phyloP scores from a whole-genome alignment of 345 rosid species.

The Pistacia vera region DNA sequence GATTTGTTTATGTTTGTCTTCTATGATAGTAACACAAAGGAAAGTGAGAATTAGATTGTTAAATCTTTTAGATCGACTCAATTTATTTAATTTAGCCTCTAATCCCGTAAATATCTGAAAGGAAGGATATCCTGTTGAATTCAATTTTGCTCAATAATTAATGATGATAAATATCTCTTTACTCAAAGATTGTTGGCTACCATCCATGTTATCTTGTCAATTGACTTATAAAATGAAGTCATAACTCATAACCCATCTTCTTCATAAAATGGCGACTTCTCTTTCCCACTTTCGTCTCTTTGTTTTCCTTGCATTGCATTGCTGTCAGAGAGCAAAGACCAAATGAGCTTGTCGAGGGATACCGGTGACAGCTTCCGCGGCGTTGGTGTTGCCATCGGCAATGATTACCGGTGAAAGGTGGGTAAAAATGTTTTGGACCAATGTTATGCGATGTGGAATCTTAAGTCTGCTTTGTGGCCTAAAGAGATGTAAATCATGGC shows the following conservation, averaged over 20 bases:
- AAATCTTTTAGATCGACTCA: too few species aligned
- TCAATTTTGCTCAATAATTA: too few species aligned
- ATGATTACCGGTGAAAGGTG: constrained; percentile 13
- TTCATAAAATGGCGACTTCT: neutral
- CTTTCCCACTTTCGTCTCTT: neutral
- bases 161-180: too few species aligned
- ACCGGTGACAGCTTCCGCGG: neutral
- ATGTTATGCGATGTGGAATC: constrained; percentile 18
- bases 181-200: too few species aligned
- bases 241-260: neutral
- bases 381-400: neutral
- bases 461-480: constrained; percentile 14
- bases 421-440: neutral
- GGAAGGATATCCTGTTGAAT: too few species aligned
- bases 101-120: too few species aligned
- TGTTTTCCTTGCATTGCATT: constrained; percentile 1
- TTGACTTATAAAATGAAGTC: too few species aligned
- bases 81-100: too few species aligned
- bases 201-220: too few species aligned
- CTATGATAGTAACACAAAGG: too few species aligned
- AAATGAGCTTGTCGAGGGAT: neutral
- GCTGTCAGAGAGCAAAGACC: neutral
- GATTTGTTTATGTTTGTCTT: too few species aligned
- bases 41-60: too few species aligned
- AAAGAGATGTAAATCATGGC: constrained; percentile 13